These are phyloP conservation scores for Hyaloperonospora brassicae DNA, from an alignment of 352 stramenopile genomes.

Conservation along the genomic window DNA sequence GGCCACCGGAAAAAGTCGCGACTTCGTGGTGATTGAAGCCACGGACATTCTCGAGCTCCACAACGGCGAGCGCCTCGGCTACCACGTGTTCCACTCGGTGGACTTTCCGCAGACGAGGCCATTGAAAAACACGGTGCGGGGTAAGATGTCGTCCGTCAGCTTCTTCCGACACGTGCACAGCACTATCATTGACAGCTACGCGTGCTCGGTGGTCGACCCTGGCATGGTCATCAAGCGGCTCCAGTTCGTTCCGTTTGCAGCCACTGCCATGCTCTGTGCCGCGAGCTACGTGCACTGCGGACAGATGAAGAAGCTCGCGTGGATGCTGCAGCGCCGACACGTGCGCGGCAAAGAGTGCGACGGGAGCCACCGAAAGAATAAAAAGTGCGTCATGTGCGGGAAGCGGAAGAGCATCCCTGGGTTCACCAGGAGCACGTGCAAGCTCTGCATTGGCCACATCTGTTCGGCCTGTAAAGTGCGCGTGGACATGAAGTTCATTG, in stretches of 20 bases:
- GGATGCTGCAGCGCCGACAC: slow-evolving; percentile 19
- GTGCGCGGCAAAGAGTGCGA: slow-evolving; percentile 7
- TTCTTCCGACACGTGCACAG: slow-evolving; percentile 20
- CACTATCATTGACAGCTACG: slow-evolving; percentile 21
- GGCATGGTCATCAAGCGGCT: slow-evolving; percentile 6
- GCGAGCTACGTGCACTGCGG: slow-evolving; percentile 16
- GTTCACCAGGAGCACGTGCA: slow-evolving; percentile 18
- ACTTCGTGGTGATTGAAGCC: slow-evolving; percentile 20
- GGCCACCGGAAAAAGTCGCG: slow-evolving; percentile 11
- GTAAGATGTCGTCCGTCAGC: slow-evolving; percentile 12
- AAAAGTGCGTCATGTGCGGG: slow-evolving; percentile 21
- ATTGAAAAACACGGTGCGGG: slow-evolving; percentile 8
- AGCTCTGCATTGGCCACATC: slow-evolving; percentile 13
- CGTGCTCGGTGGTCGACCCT: slow-evolving; percentile 12
- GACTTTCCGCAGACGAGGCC: slow-evolving; percentile 21
- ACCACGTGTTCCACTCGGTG: slow-evolving; percentile 19
- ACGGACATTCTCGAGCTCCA: slow-evolving; percentile 16
- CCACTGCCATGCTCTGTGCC: slow-evolving; percentile 5
- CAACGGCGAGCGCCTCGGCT: slow-evolving; percentile 19
- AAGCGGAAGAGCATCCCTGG: slow-evolving; percentile 18
- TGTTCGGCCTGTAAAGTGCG: slow-evolving; percentile 19
- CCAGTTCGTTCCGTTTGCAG: slow-evolving; percentile 7
- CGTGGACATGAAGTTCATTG: slow-evolving; percentile 35
- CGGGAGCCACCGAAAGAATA: slow-evolving; percentile 4
- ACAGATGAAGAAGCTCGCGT: slow-evolving; percentile 19